Percentiles rank a stretch among this genome's conserved stretches.
Conservation (phyloP, 352 stramenopile species). For the Plasmopara viticola region DNA sequence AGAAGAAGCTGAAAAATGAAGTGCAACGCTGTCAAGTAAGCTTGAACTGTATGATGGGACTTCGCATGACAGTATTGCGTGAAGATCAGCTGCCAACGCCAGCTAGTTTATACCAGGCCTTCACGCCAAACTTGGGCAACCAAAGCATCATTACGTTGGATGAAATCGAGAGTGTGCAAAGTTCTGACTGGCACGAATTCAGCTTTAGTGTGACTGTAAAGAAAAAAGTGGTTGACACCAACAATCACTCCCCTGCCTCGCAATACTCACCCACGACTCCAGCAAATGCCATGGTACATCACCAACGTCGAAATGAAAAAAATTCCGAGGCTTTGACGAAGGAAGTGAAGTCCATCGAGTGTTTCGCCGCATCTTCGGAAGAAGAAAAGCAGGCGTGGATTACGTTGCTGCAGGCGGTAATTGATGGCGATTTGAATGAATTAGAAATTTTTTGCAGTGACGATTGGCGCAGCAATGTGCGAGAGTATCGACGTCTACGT, state of each 20-base stretch:
- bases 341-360: conserved; percentile 50
- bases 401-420: conserved; percentile 55
- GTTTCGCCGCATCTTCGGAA: conserved; percentile 61
- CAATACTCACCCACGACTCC: conserved; percentile 13
- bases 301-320: conserved; percentile 29
- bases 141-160: conserved; percentile 72
- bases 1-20: conserved; percentile 80
- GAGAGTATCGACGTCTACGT: conserved; percentile 69
- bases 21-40: conserved; percentile 60
- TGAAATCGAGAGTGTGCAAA: conserved; percentile 68
- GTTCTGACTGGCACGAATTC: conserved; percentile 64
- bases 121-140: conserved; percentile 53
- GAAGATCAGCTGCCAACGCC: conserved; percentile 22
- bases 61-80: conserved; percentile 61
- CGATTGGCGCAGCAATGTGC: conserved; percentile 85
- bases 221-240: conserved; percentile 36
- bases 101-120: conserved; percentile 38
- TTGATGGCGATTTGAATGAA: conserved; percentile 74
- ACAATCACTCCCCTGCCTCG: conserved; percentile 10
- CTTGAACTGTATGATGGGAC: conserved; percentile 85
- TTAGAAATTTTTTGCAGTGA: conserved; percentile 86
- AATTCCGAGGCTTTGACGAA: conserved; percentile 21
- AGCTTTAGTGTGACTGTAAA: conserved; percentile 68
- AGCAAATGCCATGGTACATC: conserved; percentile 25
- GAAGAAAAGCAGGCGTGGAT: conserved; percentile 71